These are phyloP conservation scores for Pichia sorboxylosa DNA, from an alignment of 1,139 yeast genomes.

Conservation along the genomic window DNA sequence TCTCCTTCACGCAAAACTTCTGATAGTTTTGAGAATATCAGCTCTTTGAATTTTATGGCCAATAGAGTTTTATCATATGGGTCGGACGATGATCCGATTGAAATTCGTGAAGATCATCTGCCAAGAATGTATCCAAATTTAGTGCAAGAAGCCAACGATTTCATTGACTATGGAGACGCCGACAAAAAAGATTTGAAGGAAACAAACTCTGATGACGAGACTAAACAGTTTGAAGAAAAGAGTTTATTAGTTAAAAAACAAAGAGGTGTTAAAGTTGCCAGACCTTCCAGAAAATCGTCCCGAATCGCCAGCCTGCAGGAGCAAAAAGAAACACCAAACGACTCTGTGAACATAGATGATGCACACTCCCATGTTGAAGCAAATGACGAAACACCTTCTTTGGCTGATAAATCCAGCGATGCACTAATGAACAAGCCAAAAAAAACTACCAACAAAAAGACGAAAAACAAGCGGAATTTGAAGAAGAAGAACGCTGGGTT, in stretches of 20 bases:
- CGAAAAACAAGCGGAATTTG: no score
- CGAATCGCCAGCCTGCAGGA: neutral
- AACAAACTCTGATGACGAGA: constrained; percentile 3
- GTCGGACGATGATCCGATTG: constrained; percentile 14
- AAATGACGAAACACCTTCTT: no score
- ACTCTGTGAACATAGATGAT: neutral
- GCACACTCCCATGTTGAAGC: no score
- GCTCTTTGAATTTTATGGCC: constrained; percentile 12
- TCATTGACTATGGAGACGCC: constrained; percentile 9
- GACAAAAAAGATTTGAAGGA: constrained; percentile 10
- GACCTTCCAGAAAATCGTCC: neutral
- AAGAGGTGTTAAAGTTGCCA: neutral
- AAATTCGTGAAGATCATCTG: constrained; percentile 5
- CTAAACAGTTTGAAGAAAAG: neutral
- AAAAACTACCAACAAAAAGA: no score
- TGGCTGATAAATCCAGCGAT: no score
- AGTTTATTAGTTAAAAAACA: neutral
- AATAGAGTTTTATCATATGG: constrained; percentile 20
- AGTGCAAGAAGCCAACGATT: constrained; percentile 15
- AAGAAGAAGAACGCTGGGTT: no score
- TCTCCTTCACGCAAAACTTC: constrained; percentile 19
- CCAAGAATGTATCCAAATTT: constrained; percentile 12
- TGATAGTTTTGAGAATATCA: constrained; percentile 10
- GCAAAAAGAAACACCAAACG: neutral
- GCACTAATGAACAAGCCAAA: no score